Evolutionary conservation across 176 grass and related monocot genomes (phyloP).

Genomic region (Luzula sylvatica): DNA sequence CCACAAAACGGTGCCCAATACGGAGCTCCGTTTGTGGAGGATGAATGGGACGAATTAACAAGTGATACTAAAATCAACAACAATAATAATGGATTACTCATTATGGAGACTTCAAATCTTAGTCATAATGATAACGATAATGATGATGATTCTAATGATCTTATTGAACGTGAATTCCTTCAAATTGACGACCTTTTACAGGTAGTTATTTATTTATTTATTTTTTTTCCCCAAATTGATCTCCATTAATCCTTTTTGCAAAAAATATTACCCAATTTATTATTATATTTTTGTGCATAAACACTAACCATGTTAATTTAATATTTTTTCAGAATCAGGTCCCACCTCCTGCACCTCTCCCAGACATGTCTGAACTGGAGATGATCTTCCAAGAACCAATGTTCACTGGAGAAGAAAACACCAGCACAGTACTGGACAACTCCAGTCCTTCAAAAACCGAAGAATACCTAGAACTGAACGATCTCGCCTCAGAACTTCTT

Average conservation of each 20-base stretch:
- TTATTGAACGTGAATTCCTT: constrained; percentile 48
- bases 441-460: constrained; percentile 28
- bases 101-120: constrained; percentile 2
- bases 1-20: constrained; percentile 93
- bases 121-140: not conserved
- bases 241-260: too few relatives aligned
- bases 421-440: not conserved
- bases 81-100: constrained; percentile 24
- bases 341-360: not conserved
- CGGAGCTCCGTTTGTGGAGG: constrained; percentile 89
- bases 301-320: too few relatives aligned
- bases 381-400: not conserved
- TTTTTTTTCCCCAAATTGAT: not conserved
- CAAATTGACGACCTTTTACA: constrained; percentile 63
- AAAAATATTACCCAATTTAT: not conserved
- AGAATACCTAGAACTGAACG: constrained; percentile 70
- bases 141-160: constrained; percentile 36
- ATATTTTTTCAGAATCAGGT: not conserved
- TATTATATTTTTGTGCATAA: not conserved
- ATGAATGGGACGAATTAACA: constrained; percentile 70
- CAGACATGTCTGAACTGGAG: constrained; percentile 9
- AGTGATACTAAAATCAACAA: constrained; percentile 13
- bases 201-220: constrained; percentile 26
- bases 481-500: constrained; percentile 27
- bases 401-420: not conserved